A percentile compares a stretch with the other conserved stretches of the same genome.
Evolutionary conservation across 73 alveolate species (phyloP).

Genomic region (Effrenium voratum): DNA sequence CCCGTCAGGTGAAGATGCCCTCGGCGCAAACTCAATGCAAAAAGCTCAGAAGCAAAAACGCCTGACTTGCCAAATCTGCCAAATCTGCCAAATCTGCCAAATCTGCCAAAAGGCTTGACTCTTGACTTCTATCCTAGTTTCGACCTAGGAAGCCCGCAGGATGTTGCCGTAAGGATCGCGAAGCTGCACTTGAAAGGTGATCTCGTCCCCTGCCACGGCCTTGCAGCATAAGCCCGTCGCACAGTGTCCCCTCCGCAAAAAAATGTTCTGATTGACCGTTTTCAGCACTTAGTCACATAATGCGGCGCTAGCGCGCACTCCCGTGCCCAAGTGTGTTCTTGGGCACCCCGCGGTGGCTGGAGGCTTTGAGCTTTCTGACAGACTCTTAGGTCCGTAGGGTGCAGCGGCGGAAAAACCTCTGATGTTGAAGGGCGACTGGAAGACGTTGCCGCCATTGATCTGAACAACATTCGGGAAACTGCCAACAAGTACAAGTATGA

Average conservation of each 20-base stretch:
- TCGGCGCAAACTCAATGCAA: not conserved
- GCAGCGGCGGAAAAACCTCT: slow-evolving; percentile 65
- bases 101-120: not conserved
- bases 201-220: slow-evolving; percentile 82
- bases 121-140: not conserved
- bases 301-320: too few relatives aligned
- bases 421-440: slow-evolving; percentile 64
- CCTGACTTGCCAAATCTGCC: not conserved
- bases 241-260: not conserved
- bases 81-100: too few relatives aligned
- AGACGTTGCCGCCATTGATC: slow-evolving; percentile 86
- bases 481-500: not conserved
- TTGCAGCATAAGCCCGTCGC: not conserved
- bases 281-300: not conserved
- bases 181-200: slow-evolving; percentile 62
- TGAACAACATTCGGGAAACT: not conserved
- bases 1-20: slow-evolving; percentile 46
- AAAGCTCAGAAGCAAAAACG: not conserved
- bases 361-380: slow-evolving; percentile 69
- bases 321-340: too few relatives aligned
- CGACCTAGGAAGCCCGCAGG: not conserved
- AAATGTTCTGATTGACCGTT: not conserved
- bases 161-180: slow-evolving; percentile 75
- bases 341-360: slow-evolving; percentile 38
- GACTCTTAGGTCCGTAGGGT: slow-evolving; percentile 78